Evolutionary conservation across 169 alveolate genomes (phyloP).

Genomic region (Condylostoma magnum): DNA sequence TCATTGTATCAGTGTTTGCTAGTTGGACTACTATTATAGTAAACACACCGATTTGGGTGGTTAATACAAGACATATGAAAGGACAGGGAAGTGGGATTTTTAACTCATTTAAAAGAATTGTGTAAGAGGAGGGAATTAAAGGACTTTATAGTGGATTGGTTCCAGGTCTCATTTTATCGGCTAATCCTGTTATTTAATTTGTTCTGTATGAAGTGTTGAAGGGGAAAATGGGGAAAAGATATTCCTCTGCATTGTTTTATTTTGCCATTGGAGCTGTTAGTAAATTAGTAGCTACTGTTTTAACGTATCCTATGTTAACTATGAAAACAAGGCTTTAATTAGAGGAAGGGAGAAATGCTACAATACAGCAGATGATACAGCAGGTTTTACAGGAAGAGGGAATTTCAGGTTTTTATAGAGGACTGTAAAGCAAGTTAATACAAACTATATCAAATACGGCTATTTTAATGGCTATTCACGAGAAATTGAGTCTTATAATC

Average conservation of each 20-base stretch:
- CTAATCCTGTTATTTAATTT: constrained; percentile 22
- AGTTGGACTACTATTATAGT: neutral
- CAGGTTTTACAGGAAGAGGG: neutral
- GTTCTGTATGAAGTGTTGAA: constrained; percentile 1
- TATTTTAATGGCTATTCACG: constrained; percentile 2
- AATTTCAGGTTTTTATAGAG: neutral
- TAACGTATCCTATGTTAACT: constrained; percentile 22
- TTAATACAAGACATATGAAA: constrained; percentile 18
- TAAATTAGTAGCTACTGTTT: constrained; percentile 18
- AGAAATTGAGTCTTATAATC: no score
- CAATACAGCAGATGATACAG: neutral
- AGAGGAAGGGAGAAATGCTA: neutral
- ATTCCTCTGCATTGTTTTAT: neutral
- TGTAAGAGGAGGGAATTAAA: constrained; percentile 9
- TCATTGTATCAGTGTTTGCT: neutral
- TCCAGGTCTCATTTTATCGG: neutral
- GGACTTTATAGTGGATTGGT: constrained; percentile 13
- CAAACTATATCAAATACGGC: constrained; percentile 26
- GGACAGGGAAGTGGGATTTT: neutral
- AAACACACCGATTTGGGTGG: constrained; percentile 15
- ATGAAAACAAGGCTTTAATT: constrained; percentile 12
- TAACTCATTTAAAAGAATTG: neutral
- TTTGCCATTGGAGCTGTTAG: constrained; percentile 2
- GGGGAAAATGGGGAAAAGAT: neutral
- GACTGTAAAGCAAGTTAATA: neutral